Percentiles rank a stretch among this genome's conserved stretches.
These are phyloP conservation scores for Trichoderma sp. DNA, from an alignment of 2,329 filamentous ascomycete genomes.

Conservation along the genomic window DNA sequence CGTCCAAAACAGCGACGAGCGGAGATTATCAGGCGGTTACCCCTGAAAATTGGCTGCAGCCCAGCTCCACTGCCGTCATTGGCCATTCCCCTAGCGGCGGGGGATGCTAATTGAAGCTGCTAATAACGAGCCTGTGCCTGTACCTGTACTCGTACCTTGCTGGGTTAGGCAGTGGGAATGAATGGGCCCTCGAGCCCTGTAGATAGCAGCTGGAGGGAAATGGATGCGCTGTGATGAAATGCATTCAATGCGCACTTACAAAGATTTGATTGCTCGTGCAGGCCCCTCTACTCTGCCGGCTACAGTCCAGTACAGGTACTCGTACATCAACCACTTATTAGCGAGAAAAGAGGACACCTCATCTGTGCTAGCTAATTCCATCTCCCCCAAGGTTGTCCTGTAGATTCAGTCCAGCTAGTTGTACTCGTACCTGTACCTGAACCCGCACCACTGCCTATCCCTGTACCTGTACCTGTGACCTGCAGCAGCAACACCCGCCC, in stretches of 20 bases:
- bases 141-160: background rate
- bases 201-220: background rate
- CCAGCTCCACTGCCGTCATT: background rate
- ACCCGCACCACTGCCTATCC: too few relatives aligned
- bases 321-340: background rate
- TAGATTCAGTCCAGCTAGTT: background rate
- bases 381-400: background rate
- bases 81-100: constrained; percentile 6
- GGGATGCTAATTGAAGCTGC: background rate
- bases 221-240: background rate
- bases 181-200: background rate
- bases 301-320: background rate
- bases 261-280: background rate
- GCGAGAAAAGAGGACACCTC: background rate
- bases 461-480: background rate
- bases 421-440: too few relatives aligned
- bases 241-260: background rate
- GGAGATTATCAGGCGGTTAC: constrained; percentile 16
- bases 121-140: background rate
- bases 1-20: constrained; percentile 6
- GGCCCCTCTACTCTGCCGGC: background rate
- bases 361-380: background rate
- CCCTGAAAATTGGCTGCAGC: constrained; percentile 9
- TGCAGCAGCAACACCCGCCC: background rate
- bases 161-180: background rate